Percentiles rank a stretch among this genome's conserved stretches.
Evolutionary conservation across 805 yeast species (phyloP).

Genomic region (Zygosaccharomyces kombuchaensis): DNA sequence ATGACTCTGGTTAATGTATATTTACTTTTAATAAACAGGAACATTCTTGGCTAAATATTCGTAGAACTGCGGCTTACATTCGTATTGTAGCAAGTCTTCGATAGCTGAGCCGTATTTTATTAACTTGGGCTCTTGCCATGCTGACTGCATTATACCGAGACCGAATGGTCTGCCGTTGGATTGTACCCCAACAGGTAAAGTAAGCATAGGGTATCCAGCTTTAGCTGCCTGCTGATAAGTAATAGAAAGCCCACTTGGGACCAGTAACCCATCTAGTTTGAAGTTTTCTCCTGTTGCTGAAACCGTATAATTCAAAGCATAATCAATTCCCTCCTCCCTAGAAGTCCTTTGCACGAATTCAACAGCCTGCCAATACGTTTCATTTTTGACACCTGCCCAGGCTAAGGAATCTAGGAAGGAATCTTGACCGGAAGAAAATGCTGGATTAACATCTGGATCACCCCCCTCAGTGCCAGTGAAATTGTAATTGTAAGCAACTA

Average conservation of each 20-base stretch:
- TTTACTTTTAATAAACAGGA: conserved; percentile 16
- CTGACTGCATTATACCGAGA: conserved; percentile 30
- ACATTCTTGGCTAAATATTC: conserved; percentile 27
- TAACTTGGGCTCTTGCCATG: conserved; percentile 29
- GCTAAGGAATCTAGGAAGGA: conserved; percentile 28
- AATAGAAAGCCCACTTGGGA: conserved; percentile 24
- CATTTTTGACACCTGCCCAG: conserved; percentile 28
- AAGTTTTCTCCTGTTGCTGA: conserved; percentile 24
- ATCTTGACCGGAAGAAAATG: conserved; percentile 32
- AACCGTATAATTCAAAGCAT: conserved; percentile 31
- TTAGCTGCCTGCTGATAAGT: conserved; percentile 33
- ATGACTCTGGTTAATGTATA: too few species aligned
- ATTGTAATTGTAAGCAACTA: conserved; percentile 26
- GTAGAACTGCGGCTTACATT: conserved; percentile 22
- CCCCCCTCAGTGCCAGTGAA: conserved; percentile 31
- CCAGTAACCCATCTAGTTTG: conserved; percentile 25
- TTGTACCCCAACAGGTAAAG: conserved; percentile 26
- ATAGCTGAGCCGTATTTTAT: conserved; percentile 32
- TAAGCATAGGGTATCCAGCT: conserved; percentile 32
- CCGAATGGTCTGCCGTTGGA: conserved; percentile 29
- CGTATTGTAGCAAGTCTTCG: conserved; percentile 24
- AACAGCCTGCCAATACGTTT: conserved; percentile 31
- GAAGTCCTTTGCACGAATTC: conserved; percentile 30
- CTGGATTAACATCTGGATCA: conserved; percentile 20
- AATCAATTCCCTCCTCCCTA: conserved; percentile 33